Conservation (phyloP, 2,329 filamentous ascomycete genomes). For the Blumeria hordei region DNA sequence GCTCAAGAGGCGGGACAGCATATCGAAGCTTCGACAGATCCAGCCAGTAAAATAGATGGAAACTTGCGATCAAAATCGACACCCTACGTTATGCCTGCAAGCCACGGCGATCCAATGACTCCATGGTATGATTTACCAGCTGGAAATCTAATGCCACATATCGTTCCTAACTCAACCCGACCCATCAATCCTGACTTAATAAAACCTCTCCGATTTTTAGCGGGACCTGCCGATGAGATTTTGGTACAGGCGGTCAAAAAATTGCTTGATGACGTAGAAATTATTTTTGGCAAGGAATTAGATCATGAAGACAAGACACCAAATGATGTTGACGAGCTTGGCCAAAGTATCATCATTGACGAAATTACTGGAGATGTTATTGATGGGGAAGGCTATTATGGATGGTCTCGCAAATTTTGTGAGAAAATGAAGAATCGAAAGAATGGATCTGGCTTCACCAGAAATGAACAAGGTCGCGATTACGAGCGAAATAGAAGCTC, state of each 20-base stretch:
- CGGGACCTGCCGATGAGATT: slow-evolving; percentile 42
- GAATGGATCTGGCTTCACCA: slow-evolving; percentile 7
- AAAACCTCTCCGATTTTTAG: slow-evolving; percentile 43
- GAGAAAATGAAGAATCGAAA: slow-evolving; percentile 47
- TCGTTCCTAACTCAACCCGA: slow-evolving; percentile 49
- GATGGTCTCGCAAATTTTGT: slow-evolving; percentile 64
- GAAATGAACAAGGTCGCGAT: slow-evolving; percentile 3
- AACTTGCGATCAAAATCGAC: slow-evolving; percentile 27
- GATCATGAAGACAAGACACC: slow-evolving; percentile 23
- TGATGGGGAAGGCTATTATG: slow-evolving; percentile 57
- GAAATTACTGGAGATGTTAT: slow-evolving; percentile 37
- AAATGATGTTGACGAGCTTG: slow-evolving; percentile 50
- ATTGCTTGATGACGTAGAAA: slow-evolving; percentile 44
- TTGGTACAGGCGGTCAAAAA: slow-evolving; percentile 43
- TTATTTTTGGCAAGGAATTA: slow-evolving; percentile 35
- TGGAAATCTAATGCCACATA: slow-evolving; percentile 54
- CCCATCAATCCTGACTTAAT: slow-evolving; percentile 50
- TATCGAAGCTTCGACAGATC: slow-evolving; percentile 8
- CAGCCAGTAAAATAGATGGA: slow-evolving; percentile 8
- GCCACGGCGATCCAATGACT: slow-evolving; percentile 48
- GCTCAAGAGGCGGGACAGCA: slow-evolving; percentile 14
- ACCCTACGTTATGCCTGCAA: slow-evolving; percentile 48
- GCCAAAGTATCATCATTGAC: slow-evolving; percentile 40
- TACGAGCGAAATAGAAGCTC: slow-evolving; percentile 9
- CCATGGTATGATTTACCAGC: slow-evolving; percentile 69